Conservation (phyloP, 2,329 filamentous ascomycete genomes). For the Polychaeton citri region DNA sequence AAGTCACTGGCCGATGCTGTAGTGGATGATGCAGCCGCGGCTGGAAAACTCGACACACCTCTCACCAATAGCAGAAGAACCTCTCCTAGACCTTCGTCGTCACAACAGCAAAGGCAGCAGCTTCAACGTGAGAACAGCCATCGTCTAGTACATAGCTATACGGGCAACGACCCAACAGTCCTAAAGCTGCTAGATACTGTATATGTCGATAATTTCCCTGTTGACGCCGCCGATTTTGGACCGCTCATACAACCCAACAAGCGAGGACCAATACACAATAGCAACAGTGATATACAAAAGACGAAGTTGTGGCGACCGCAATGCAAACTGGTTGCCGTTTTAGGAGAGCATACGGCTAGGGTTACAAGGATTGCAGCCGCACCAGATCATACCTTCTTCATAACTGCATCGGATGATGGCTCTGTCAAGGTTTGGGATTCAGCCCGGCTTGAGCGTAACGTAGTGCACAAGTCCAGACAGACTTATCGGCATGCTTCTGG, state of each 20-base stretch:
- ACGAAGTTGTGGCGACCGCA: slow-evolving; percentile 56
- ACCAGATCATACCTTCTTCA: slow-evolving; percentile 86
- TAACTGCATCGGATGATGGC: slow-evolving; percentile 86
- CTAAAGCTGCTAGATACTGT: slow-evolving; percentile 65
- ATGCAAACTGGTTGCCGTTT: slow-evolving; percentile 72
- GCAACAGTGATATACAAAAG: slow-evolving; percentile 20
- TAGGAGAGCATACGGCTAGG: slow-evolving; percentile 72
- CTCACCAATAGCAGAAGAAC: slow-evolving; percentile 13
- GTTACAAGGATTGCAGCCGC: slow-evolving; percentile 72
- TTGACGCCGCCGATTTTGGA: slow-evolving; percentile 55
- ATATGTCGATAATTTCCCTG: slow-evolving; percentile 54
- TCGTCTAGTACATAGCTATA: slow-evolving; percentile 55
- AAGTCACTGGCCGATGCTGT: slow-evolving; percentile 54
- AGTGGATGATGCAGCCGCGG: slow-evolving; percentile 49
- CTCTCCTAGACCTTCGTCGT: slow-evolving; percentile 17
- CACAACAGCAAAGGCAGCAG: slow-evolving; percentile 5
- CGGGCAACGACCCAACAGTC: slow-evolving; percentile 56
- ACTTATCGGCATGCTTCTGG: slow-evolving; percentile 64
- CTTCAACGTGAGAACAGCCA: slow-evolving; percentile 9
- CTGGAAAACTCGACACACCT: slow-evolving; percentile 49
- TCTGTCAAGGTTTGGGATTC: slow-evolving; percentile 90
- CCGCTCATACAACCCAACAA: slow-evolving; percentile 62
- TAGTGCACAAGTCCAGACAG: slow-evolving; percentile 74
- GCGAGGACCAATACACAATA: slow-evolving; percentile 31
- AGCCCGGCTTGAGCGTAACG: slow-evolving; percentile 75